Conservation (phyloP, 2,329 filamentous ascomycete genomes). For the Colletotrichum siamense region DNA sequence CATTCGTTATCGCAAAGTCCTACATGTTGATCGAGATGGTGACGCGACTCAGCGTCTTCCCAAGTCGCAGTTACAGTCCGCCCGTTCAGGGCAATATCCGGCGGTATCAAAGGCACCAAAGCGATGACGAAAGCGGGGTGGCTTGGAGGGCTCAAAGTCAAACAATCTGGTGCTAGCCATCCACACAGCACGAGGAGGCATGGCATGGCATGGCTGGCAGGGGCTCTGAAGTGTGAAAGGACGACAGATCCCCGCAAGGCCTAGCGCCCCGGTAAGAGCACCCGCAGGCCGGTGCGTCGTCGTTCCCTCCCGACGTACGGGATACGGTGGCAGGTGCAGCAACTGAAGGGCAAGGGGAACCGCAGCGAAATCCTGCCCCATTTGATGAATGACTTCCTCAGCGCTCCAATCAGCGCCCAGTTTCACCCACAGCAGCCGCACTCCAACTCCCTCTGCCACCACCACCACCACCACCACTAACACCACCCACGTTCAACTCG, state of each 20-base stretch:
- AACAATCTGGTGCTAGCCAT: neutral
- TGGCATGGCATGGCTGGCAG: neutral
- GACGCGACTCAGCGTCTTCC: neutral
- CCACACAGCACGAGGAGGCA: neutral
- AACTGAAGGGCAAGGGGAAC: neutral
- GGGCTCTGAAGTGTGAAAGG: neutral
- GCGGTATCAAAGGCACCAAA: neutral
- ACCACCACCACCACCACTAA: neutral
- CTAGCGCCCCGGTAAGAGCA: neutral
- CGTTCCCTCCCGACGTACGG: neutral
- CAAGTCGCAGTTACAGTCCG: neutral
- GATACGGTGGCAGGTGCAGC: neutral
- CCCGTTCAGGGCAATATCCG: neutral
- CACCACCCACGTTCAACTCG: neutral
- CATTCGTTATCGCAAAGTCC: neutral
- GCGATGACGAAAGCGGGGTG: slow-evolving; percentile 19
- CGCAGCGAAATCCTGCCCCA: neutral
- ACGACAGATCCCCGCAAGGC: neutral
- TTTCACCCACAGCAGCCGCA: neutral
- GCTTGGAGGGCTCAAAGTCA: neutral
- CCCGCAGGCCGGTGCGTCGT: neutral
- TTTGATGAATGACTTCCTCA: neutral
- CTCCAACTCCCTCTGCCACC: neutral
- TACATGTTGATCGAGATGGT: neutral
- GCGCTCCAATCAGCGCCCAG: neutral